These are phyloP conservation scores for Boletus pseudopeckii DNA, from an alignment of 768 basidiomycete genomes.

Conservation along the genomic window DNA sequence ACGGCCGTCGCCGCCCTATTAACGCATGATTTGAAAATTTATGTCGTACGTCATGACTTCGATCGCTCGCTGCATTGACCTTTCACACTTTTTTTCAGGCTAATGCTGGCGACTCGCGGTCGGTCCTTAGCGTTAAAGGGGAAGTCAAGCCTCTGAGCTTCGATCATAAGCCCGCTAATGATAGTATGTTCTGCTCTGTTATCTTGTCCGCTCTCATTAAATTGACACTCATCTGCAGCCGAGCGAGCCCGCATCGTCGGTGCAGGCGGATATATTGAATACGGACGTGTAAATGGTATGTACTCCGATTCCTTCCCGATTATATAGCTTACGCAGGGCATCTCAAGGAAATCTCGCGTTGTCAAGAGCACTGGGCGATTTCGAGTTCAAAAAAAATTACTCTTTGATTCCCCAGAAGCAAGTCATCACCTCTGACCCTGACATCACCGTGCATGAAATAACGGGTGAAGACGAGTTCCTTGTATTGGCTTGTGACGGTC, in stretches of 20 bases:
- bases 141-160: conserved; percentile 84
- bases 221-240: conserved; percentile 38
- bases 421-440: conserved; percentile 93
- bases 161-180: conserved; percentile 94
- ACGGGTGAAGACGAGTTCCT: conserved; percentile 93
- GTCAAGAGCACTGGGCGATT: conserved; percentile 93
- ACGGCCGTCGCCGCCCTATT: conserved; percentile 90
- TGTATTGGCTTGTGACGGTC: conserved; percentile 96
- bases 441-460: conserved; percentile 77
- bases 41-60: conserved; percentile 55
- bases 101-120: conserved; percentile 95
- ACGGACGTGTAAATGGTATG: conserved; percentile 92
- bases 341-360: conserved; percentile 86
- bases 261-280: conserved; percentile 96
- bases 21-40: conserved; percentile 73
- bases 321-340: neutral
- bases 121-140: conserved; percentile 82
- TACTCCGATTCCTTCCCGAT: neutral
- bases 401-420: conserved; percentile 80
- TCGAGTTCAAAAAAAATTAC: conserved; percentile 97
- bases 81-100: conserved; percentile 54
- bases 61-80: neutral
- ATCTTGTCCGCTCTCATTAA: neutral
- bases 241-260: conserved; percentile 84
- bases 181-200: conserved; percentile 47